Base-by-base conservation (phyloP, 2,329 filamentous ascomycete species). In the Boeremia lycopersici region DNA sequence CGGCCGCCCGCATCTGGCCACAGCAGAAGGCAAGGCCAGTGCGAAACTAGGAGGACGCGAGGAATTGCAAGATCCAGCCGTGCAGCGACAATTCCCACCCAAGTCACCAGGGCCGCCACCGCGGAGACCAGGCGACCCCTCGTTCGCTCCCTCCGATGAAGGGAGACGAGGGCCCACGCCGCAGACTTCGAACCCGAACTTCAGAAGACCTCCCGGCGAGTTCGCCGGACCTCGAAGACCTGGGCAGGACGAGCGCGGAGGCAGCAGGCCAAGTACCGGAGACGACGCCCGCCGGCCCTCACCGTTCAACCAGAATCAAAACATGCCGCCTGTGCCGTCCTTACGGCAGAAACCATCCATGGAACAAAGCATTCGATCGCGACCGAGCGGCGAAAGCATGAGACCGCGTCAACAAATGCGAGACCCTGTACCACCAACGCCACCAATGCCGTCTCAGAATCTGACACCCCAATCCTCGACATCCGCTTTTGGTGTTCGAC, bases 381-480 rank as follows among this genome's bases (percentile, higher is more conserved):
- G 67, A 13, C 72, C 72, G 25, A 75, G 73, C 53, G 67, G 68
- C 36, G 74, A 76, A 23, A 73, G 72, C 31, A 67, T 73, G 61
- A 62, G 67, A 33, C 65, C 70, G 55, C 69, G 70, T 12, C 63
- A 62, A 29, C 69, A 68, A 43, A 67, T 63, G 48, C 62, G 69
- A 48, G 73, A 73, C 44, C 63, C 68, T 50, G 59, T 72, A 11
- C 63, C 68, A 43, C 62, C 62, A 31, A 60, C 60, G n/a, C 62
- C 62, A 10, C 62, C 69, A 26, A 57, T 66, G 23, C 55, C 66
- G 31, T 65, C 75, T 23, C 62, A 74, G 44, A 71, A 75, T 29
- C 59, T 76, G 46, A 77, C 73, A 6, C 75, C 76, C 4, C 71
- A 78, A 44, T 74, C 75, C 11, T 77, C 77, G 1, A 65, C 64